These are phyloP conservation scores for Ascochyta clinopodiicola DNA, from an alignment of 2,329 filamentous ascomycete genomes.

Conservation along the genomic window DNA sequence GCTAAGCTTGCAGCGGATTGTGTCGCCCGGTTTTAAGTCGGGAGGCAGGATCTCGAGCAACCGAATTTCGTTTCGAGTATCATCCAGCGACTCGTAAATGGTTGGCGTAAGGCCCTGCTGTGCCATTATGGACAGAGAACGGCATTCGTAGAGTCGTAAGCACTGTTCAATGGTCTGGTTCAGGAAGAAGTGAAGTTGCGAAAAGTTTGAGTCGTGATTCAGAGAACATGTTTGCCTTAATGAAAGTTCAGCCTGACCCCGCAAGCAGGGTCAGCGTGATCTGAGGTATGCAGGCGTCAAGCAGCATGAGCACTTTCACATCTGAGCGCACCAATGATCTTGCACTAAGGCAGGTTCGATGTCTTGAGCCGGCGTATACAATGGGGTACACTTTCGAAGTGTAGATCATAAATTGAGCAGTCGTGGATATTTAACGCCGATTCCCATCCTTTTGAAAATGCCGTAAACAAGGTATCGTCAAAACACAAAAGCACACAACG, in stretches of 20 bases:
- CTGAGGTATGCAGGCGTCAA: too few relatives aligned
- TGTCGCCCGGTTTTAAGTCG: background rate
- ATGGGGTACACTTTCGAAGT: background rate
- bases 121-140: too few relatives aligned
- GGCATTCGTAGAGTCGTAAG: too few relatives aligned
- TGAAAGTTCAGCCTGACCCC: too few relatives aligned
- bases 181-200: too few relatives aligned
- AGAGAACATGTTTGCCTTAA: too few relatives aligned
- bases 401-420: constrained; percentile 8
- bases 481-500: background rate
- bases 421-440: constrained; percentile 16
- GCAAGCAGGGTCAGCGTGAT: too few relatives aligned
- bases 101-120: too few relatives aligned
- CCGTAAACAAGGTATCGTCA: constrained; percentile 10
- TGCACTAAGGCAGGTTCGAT: background rate
- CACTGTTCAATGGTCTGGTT: too few relatives aligned
- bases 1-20: background rate
- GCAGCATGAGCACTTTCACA: too few relatives aligned
- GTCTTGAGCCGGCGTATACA: background rate
- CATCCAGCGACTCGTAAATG: background rate
- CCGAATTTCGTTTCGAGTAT: background rate
- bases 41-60: background rate
- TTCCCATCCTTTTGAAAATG: constrained; percentile 11
- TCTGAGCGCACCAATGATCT: too few relatives aligned
- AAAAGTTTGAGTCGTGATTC: too few relatives aligned